Base-by-base conservation (phyloP, 768 basidiomycete species). In the Crassisporium funariophilum region DNA sequence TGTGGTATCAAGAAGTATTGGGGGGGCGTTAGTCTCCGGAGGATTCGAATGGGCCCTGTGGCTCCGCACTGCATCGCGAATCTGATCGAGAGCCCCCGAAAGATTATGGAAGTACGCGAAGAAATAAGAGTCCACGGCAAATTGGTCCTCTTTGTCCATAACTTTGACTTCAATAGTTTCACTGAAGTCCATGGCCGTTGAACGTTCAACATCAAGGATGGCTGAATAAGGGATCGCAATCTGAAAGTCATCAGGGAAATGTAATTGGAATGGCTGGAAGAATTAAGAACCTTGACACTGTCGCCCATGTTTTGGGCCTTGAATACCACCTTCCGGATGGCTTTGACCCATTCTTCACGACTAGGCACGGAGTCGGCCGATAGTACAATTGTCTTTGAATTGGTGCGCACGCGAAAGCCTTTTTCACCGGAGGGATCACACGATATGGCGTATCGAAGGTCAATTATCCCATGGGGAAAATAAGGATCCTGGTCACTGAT, bases 261-360 rank as follows among this genome's bases (percentile, higher is more conserved):
- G 21, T 37, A 5, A 41, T 19, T n/a, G n/a, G n/a, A n/a, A n/a
- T n/a, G n/a, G n/a, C n/a, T n/a, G 10, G 15, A 41, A 20, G 46
- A 16, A 20, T 25, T n/a, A 19, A 24, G 25, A 42, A 88, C 91
- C 79, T 98, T 98, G 55, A 98, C 93, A 57, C 83, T 89, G 59
- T 98, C 93, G 2, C 97, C 95, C 77, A 87, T 87, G 65, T 98
- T 97, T 71, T 98, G 95, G 12, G 88, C 86, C 63, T 93, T 92
- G 73, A 98, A 95, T 44, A 98, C 93, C 44, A 94, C 87, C 66
- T 89, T 95, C 47, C 86, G 82, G 50, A 99, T 85, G 7, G 91
- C 86, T 65, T 97, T 98, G 37, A 98, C 86, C 95, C 95, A 99
- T 68, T 95, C 93, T 37, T 93, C 86, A 37, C 91, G 79, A 61